Base-by-base conservation (phyloP, 2,329 filamentous ascomycete species). In the Zymoseptoria tritici region DNA sequence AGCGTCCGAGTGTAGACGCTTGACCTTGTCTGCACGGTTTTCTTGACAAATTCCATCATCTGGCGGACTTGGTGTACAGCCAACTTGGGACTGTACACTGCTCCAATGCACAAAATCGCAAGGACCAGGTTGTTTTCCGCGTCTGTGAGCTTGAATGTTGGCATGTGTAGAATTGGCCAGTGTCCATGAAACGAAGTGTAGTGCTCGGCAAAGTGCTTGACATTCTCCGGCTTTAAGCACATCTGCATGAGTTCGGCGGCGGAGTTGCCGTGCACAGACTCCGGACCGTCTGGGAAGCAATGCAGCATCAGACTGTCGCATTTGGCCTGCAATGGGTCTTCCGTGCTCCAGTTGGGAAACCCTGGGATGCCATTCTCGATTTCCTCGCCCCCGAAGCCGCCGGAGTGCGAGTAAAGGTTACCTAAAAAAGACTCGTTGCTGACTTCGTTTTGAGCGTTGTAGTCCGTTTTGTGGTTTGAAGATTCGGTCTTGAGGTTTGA, bases 161-260 rank as follows among this genome's bases (percentile, higher is more conserved):
- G 82, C 71, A 87, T 80, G 70, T 91, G 87, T 56, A 91, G 80
- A 65, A 89, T 80, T 20, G 87, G 85, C 77, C 89, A 89, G 73
- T 91, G 88, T 62, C 83, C 81, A 72, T 90, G 85, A 72, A 86
- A 90, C 73, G 89, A 85, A 61, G 81, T 84, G 77, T 88, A 90
- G 68, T 85, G 81, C 67, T 86, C 81, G 72, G 90, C 80, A 71
- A 89, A 89, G 70, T 86, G 81, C 76, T 85, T 85, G 70, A 90
- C 80, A 72, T 88, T 88, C 66, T 87, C 83, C 61, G 84, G 80
- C 54, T 84, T 85, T 67, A 90, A 82, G 68, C 85, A 86, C 60
- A 72, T 68, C 67, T 75, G 76, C 59, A 81, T 63, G 50, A 71
- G 60, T 42, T 71, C 60, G 51, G 72, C 65, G 70, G 75, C 71